These are phyloP conservation scores for Pseudogymnoascus sp. DNA, from an alignment of 2,329 filamentous ascomycete species.

Conservation along the genomic window DNA sequence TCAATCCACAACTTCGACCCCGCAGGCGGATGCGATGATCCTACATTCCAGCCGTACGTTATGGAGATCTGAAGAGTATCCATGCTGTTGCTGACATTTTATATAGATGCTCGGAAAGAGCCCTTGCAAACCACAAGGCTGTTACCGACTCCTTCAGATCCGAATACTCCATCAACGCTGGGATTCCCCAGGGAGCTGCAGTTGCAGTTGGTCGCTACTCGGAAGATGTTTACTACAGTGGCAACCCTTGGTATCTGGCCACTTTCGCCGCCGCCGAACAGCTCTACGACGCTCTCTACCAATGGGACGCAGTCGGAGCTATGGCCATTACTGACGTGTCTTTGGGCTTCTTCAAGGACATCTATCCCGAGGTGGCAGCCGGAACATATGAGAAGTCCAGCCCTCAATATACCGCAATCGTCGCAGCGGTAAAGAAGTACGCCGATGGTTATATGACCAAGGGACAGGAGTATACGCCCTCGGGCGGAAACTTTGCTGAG, in stretches of 20 bases:
- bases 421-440: slow-evolving; percentile 54
- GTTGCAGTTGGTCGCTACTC: slow-evolving; percentile 58
- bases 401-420: slow-evolving; percentile 51
- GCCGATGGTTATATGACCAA: slow-evolving; percentile 47
- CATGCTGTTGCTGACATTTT: slow-evolving; percentile 3
- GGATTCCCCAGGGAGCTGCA: slow-evolving; percentile 49
- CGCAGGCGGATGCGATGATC: slow-evolving; percentile 54
- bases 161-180: slow-evolving; percentile 61
- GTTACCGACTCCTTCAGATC: slow-evolving; percentile 67
- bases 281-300: slow-evolving; percentile 65
- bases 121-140: slow-evolving; percentile 67
- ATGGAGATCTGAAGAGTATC: neutral
- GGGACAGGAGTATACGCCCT: slow-evolving; percentile 40
- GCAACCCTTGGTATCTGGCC: slow-evolving; percentile 74
- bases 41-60: slow-evolving; percentile 63
- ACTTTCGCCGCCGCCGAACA: slow-evolving; percentile 73
- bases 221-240: slow-evolving; percentile 66
- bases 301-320: slow-evolving; percentile 55
- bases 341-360: slow-evolving; percentile 61
- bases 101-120: slow-evolving; percentile 32
- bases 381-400: slow-evolving; percentile 58
- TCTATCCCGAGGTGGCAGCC: slow-evolving; percentile 46
- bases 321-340: slow-evolving; percentile 58
- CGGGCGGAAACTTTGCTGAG: slow-evolving; percentile 57
- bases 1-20: slow-evolving; percentile 65